phyloP scores from a whole-genome alignment of 805 yeast species.

The Sugiyamaella americana region DNA sequence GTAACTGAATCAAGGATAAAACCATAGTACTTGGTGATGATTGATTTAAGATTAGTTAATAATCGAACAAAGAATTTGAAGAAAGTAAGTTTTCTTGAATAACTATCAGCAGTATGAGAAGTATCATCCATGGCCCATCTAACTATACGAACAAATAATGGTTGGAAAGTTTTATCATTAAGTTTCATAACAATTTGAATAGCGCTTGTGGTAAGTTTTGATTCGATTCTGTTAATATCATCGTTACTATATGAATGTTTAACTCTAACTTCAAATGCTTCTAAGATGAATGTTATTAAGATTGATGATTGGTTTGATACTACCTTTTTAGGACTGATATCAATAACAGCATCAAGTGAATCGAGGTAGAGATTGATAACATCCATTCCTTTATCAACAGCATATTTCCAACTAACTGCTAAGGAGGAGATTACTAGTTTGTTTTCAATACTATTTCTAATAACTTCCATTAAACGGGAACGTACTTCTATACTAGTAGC shows the following conservation, averaged over 20 bases:
- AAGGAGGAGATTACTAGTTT: conserved; percentile 56
- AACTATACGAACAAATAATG: conserved; percentile 76
- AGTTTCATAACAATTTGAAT: conserved; percentile 78
- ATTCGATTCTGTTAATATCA: conserved; percentile 74
- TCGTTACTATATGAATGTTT: conserved; percentile 56
- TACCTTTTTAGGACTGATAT: conserved; percentile 61
- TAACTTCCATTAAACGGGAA: conserved; percentile 41
- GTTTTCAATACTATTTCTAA: conserved; percentile 63
- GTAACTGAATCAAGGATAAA: conserved; percentile 74
- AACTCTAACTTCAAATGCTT: conserved; percentile 64
- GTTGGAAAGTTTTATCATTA: conserved; percentile 90
- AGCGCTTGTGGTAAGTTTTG: conserved; percentile 65
- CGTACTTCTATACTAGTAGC: conserved; percentile 48
- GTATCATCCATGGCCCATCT: conserved; percentile 92
- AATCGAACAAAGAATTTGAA: conserved; percentile 80
- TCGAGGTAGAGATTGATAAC: conserved; percentile 67
- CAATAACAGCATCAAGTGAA: conserved; percentile 59
- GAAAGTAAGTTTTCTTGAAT: conserved; percentile 60
- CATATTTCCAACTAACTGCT: conserved; percentile 52
- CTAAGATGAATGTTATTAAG: conserved; percentile 63
- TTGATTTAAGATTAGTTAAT: conserved; percentile 77
- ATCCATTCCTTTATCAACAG: conserved; percentile 28
- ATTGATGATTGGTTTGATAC: conserved; percentile 64
- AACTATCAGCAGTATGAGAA: conserved; percentile 45
- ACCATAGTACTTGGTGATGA: conserved; percentile 82